A percentile compares a stretch with the other conserved stretches of the same genome.
phyloP scores from a whole-genome alignment of 352 stramenopile species.

The Phytophthora cryptogea region DNA sequence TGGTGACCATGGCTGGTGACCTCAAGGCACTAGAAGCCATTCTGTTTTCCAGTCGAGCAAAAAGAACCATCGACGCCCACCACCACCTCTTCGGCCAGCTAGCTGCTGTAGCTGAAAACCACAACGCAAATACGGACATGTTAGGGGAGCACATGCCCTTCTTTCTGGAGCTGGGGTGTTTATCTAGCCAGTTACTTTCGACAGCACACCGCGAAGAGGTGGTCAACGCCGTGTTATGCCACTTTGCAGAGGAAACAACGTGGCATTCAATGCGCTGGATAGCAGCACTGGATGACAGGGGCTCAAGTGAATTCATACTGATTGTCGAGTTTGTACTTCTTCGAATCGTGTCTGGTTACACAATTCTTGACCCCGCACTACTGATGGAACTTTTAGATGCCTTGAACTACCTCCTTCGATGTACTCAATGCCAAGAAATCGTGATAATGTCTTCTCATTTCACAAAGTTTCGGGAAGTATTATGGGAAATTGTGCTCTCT shows the following conservation, averaged over 20 bases:
- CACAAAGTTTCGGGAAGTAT: conserved; percentile 16
- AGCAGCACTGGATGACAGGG: conserved; percentile 5
- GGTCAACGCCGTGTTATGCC: conserved; percentile 19
- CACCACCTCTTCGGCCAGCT: conserved; percentile 21
- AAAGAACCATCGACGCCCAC: conserved; percentile 21
- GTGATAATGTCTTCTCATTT: conserved; percentile 17
- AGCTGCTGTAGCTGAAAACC: conserved; percentile 17
- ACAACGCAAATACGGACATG: background rate
- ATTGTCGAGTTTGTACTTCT: conserved; percentile 34
- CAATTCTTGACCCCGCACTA: conserved; percentile 18
- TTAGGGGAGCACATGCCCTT: conserved; percentile 7
- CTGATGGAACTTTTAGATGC: conserved; percentile 29
- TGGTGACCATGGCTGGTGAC: conserved; percentile 14
- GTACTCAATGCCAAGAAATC: conserved; percentile 22
- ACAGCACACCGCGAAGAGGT: conserved; percentile 25
- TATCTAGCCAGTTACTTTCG: conserved; percentile 24
- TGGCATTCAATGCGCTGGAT: conserved; percentile 42
- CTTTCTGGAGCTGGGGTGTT: conserved; percentile 29
- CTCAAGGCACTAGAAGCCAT: conserved; percentile 30
- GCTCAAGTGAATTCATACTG: conserved; percentile 22
- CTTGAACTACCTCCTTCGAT: conserved; percentile 30
- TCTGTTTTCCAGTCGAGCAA: conserved; percentile 26
- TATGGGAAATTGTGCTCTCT: conserved; percentile 21
- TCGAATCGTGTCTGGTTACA: conserved; percentile 26
- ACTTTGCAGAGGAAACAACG: conserved; percentile 23